Evolutionary conservation across 2,329 filamentous ascomycete genomes (phyloP), one percentile per base, ranked within the genome.

Genomic region (Chaetothyriales sp.): DNA sequence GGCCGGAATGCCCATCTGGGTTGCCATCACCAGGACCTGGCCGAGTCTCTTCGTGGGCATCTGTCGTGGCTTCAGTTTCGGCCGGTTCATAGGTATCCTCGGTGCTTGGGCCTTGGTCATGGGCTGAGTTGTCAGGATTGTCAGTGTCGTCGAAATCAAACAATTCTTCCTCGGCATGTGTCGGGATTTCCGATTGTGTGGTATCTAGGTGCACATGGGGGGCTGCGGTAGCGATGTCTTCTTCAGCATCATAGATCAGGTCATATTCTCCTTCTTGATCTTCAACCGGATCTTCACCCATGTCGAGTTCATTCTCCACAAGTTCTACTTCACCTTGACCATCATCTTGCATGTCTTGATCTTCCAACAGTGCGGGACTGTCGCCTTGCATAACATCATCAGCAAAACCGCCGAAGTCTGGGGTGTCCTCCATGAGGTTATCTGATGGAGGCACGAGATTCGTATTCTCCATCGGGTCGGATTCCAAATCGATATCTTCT

Each of bases 331-430:
- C 49, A 36, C 53, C 47, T 43, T 18, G 42, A 10, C 22, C 36
- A 8, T 67, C 43, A 51, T 64, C 25, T 57, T 67, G 49, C 63
- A 68, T 51, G 60, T 70, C 36, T 53, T 69, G 48, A 65, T 65
- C 10, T 68, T 66, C 55, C 55, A 70, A 51, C 62, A 63, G 15
- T 62, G 68, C 51, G 62, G 68, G 39, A 57, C 65, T 20, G 60
- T 65, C 3, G 53, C 68, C 39, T 62, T 54, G 50, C 47, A 51
- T 47, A 15, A 48, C 32, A 20, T 57, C 53, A 32, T 45, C 64
- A 2, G 57, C 59, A 19, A 65, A 61, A 1, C 61, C 63, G 9
- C 49, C 61, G 4, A 63, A 64, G 43, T 60, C 64, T 20, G 49
- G 36, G 9, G 56, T 50, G 32, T 57, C 55, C 53, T 59, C 58